These are phyloP conservation scores for Malus asiatica DNA, from an alignment of 306 rosid genomes.

Conservation along the genomic window DNA sequence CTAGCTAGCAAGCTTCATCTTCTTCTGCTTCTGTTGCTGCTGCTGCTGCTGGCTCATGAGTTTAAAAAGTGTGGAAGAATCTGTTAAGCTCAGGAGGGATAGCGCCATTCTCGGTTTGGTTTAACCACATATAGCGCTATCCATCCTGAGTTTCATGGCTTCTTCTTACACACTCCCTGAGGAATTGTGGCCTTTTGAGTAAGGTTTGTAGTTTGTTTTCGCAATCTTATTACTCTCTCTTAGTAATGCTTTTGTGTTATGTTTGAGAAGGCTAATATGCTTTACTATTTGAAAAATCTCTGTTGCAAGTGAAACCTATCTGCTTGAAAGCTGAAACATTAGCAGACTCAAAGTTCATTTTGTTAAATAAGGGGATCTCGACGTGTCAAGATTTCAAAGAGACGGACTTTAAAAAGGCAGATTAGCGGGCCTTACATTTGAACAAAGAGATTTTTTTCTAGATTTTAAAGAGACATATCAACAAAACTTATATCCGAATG, in stretches of 20 bases:
- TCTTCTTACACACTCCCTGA: slow-evolving; percentile 37
- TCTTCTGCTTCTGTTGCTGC: background rate
- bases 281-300: background rate
- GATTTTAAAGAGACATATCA: background rate
- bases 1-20: background rate
- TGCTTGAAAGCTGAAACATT: background rate
- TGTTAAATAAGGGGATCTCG: background rate
- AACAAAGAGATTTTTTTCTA: background rate
- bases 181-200: background rate
- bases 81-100: slow-evolving; percentile 98
- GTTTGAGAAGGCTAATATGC: background rate
- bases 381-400: background rate
- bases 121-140: slow-evolving; percentile 49
- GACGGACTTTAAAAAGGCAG: background rate
- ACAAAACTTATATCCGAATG: background rate
- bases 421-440: background rate
- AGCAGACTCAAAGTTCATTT: background rate
- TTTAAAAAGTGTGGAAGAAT: slow-evolving; percentile 22
- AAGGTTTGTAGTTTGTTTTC: too few species aligned
- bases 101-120: slow-evolving; percentile 46
- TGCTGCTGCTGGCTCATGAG: background rate
- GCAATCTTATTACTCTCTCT: too few species aligned
- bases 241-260: background rate
- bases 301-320: background rate
- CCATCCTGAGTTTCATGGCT: slow-evolving; percentile 89